Percentiles rank a stretch among this genome's conserved stretches.
Evolutionary conservation across 805 yeast species (phyloP).

Genomic region (Dipodascopsis tothii): DNA sequence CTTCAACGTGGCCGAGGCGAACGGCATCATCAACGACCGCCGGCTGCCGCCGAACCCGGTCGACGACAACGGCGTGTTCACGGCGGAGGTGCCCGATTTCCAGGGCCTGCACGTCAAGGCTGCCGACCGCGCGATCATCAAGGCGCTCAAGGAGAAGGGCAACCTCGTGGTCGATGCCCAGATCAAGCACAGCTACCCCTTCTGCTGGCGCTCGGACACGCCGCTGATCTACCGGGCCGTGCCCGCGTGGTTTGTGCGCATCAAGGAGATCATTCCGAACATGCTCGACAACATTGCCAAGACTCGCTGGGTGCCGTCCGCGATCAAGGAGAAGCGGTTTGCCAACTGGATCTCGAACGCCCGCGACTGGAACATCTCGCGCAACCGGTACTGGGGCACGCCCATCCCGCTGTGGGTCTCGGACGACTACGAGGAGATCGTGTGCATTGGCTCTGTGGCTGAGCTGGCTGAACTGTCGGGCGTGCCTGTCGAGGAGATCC

Average conservation of each 20-base stretch:
- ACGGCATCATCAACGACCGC: constrained; percentile 66
- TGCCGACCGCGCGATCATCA: constrained; percentile 87
- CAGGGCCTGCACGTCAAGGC: constrained; percentile 86
- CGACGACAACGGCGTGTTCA: constrained; percentile 85
- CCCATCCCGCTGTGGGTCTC: constrained; percentile 97
- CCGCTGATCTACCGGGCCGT: constrained; percentile 93
- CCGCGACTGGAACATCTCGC: constrained; percentile 96
- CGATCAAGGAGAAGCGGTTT: constrained; percentile 88
- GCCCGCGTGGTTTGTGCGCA: constrained; percentile 97
- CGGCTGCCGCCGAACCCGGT: constrained; percentile 84
- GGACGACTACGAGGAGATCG: constrained; percentile 86
- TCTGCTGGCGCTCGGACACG: constrained; percentile 99
- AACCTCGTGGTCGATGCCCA: constrained; percentile 69
- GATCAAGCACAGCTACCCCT: constrained; percentile 92
- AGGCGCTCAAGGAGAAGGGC: constrained; percentile 69
- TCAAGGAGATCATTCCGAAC: constrained; percentile 77
- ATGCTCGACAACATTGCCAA: constrained; percentile 78
- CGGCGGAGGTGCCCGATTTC: constrained; percentile 63
- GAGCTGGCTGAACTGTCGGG: constrained; percentile 85
- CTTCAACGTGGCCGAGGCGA: constrained; percentile 69
- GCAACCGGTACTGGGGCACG: constrained; percentile 99
- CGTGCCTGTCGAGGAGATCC: constrained; percentile 54
- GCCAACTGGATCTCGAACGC: constrained; percentile 98
- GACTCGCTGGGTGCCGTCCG: constrained; percentile 91
- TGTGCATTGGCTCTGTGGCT: constrained; percentile 84